Base-by-base conservation (phyloP, 2,329 filamentous ascomycete species). In the Neonectria hederae region DNA sequence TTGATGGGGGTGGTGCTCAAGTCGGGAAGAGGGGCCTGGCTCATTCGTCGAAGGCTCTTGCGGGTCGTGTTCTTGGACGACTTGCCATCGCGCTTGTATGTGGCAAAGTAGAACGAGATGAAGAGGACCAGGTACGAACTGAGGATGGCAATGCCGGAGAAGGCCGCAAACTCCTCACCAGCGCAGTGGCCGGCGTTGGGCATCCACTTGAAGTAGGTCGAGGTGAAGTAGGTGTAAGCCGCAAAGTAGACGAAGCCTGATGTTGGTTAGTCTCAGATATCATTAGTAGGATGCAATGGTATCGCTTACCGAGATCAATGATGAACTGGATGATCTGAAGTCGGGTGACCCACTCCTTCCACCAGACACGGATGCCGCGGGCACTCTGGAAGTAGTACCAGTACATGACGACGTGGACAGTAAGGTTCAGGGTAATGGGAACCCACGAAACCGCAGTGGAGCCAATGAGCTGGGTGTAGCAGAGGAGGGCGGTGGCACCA, bases 381-480 rank as follows among this genome's bases (percentile, higher is more conserved):
- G 95, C 94, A 77, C 93, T 95, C 87, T 98, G 95, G 90, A 98
- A 98, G 89, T 98, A 98, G 90, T 98, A 98, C 94, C 94, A 97
- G 90, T 98, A 98, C 95, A 98, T 98, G 78, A 97, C 92, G 63
- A 98, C 95, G 83, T 98, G 95, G 59, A 98, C 95, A 69, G 89
- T 89, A 77, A 98, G 83, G 87, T 98, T 98, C 74, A 98, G 89
- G 58, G 89, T 91, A 79, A 98, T 98, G 67, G 91, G 90, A 60
- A 97, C 93, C 95, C 95, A 98, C 65, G 94, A 97, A 62, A 98
- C 95, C 46, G 95, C 88, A 49, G 95, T 98, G 76, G 92, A 89
- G 72, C 95, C 95, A 76, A 97, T 91, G 71, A 98, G 89, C 84
- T 98, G 95, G 61, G 94, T 97, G 86, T 97, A 98, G 91, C 95